phyloP scores from a whole-genome alignment of 345 rosid genomes.

The Camelina neglecta region DNA sequence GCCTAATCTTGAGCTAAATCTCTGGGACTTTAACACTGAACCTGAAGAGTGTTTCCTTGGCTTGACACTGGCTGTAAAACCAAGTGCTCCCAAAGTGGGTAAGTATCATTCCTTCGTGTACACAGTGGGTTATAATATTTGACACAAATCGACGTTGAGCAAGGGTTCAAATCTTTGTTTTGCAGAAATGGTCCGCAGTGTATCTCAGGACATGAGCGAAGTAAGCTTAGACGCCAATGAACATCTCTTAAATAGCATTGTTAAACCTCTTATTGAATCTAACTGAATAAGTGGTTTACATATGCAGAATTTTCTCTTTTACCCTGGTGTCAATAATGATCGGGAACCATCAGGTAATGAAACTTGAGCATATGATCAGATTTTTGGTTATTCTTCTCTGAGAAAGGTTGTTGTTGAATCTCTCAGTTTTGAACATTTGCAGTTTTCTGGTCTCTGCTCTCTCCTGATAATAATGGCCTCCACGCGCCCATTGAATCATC shows the following conservation, averaged over 20 bases:
- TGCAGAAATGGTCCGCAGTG: constrained; percentile 66
- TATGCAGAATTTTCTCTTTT: constrained; percentile 72
- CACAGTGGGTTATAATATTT: constrained; percentile 7
- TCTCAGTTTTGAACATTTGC: constrained; percentile 30
- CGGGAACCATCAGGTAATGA: constrained; percentile 70
- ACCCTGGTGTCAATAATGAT: constrained; percentile 60
- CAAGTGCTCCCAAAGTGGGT: constrained; percentile 79
- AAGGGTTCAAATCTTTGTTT: constrained; percentile 8
- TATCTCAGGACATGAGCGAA: constrained; percentile 63
- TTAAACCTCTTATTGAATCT: constrained; percentile 9
- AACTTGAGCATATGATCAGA: not conserved
- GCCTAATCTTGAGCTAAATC: constrained; percentile 94
- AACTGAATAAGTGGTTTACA: constrained; percentile 33
- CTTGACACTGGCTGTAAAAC: constrained; percentile 85
- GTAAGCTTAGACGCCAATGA: constrained; percentile 50
- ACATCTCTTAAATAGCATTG: not conserved
- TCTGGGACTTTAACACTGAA: constrained; percentile 84
- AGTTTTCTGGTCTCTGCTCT: constrained; percentile 87
- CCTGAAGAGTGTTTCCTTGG: constrained; percentile 93
- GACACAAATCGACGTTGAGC: not conserved
- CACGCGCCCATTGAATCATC: constrained; percentile 71
- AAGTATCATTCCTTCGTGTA: constrained; percentile 31
- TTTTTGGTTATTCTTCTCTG: not conserved
- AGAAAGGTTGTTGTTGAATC: not conserved
- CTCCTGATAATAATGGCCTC: constrained; percentile 61